These are phyloP conservation scores for Hypomyces perniciosus DNA, from an alignment of 2,329 filamentous ascomycete species.

Conservation along the genomic window DNA sequence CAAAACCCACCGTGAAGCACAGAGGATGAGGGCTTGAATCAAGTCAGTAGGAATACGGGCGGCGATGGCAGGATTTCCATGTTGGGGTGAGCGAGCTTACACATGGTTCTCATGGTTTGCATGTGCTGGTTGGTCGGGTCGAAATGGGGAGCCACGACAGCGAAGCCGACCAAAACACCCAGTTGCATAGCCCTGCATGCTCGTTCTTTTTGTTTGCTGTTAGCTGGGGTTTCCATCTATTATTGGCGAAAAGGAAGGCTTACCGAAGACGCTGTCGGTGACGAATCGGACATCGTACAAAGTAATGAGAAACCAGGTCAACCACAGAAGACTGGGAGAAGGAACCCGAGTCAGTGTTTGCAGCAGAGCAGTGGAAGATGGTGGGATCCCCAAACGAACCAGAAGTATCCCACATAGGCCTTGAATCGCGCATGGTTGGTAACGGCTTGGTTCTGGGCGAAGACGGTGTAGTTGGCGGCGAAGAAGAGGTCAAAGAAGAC, in stretches of 20 bases:
- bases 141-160: conserved; percentile 49
- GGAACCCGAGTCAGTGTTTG: background rate
- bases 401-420: conserved; percentile 32
- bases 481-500: conserved; percentile 36
- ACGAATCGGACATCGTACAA: conserved; percentile 62
- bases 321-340: conserved; percentile 49
- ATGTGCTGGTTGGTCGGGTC: conserved; percentile 32
- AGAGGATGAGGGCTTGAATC: conserved; percentile 37
- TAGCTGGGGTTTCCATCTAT: background rate
- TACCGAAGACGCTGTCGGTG: conserved; percentile 55
- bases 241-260: background rate
- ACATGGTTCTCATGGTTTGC: conserved; percentile 36
- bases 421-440: conserved; percentile 28
- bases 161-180: conserved; percentile 59
- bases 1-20: conserved; percentile 47
- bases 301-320: conserved; percentile 60
- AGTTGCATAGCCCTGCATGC: conserved; percentile 54
- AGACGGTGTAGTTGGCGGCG: conserved; percentile 59
- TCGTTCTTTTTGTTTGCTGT: conserved; percentile 34
- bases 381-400: conserved; percentile 14
- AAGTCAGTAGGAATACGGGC: background rate
- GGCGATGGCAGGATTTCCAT: background rate
- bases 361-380: background rate
- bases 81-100: conserved; percentile 20
- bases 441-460: conserved; percentile 32